Percentiles rank a stretch among this genome's conserved stretches.
Conservation (phyloP, 306 rosid species). For the Vigna radiata region DNA sequence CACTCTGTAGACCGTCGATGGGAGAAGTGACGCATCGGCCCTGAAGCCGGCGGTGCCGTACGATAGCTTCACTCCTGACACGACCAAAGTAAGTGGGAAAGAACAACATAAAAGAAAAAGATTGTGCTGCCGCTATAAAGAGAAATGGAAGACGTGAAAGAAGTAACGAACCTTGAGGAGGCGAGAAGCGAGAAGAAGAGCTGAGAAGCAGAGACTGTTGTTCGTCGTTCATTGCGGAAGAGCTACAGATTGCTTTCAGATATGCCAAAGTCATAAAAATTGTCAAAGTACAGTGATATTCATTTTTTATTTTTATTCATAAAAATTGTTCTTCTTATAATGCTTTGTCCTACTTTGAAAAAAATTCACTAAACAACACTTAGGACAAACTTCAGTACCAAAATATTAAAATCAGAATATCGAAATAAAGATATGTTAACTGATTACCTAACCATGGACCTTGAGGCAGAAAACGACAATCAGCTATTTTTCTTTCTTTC, state of each 20-base stretch:
- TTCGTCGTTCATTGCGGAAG: slow-evolving; percentile 61
- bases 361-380: too few species aligned
- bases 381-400: slow-evolving; percentile 39
- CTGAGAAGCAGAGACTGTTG: slow-evolving; percentile 66
- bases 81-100: not conserved
- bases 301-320: too few species aligned
- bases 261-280: not conserved
- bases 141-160: not conserved
- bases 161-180: slow-evolving; percentile 59
- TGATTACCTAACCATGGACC: slow-evolving; percentile 48
- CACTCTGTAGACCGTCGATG: slow-evolving; percentile 66
- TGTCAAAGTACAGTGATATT: too few species aligned
- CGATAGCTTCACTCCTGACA: slow-evolving; percentile 67
- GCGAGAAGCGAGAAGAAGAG: slow-evolving; percentile 63
- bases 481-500: slow-evolving; percentile 11
- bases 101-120: not conserved
- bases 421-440: slow-evolving; percentile 46
- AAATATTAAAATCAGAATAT: slow-evolving; percentile 8
- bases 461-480: slow-evolving; percentile 47
- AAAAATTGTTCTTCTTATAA: too few species aligned
- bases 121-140: not conserved
- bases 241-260: not conserved
- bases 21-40: slow-evolving; percentile 77
- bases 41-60: slow-evolving; percentile 93
- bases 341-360: too few species aligned